These are phyloP conservation scores for Nannochloris sp. DNA, from an alignment of 139 green algal species.

Conservation along the genomic window DNA sequence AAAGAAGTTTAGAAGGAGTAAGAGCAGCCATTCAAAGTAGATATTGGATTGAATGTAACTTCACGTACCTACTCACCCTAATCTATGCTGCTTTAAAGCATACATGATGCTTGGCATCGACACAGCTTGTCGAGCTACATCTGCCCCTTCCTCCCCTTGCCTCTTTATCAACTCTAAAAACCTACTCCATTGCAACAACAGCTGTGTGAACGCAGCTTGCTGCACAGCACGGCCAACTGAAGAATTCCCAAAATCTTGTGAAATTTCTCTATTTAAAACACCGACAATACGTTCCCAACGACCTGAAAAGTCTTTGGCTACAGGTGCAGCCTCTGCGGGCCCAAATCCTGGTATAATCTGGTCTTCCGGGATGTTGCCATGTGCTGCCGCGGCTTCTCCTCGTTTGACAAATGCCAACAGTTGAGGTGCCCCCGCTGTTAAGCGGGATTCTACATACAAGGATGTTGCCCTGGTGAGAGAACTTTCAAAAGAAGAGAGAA, in stretches of 20 bases:
- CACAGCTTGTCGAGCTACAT: conserved; percentile 71
- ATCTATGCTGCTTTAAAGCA: conserved; percentile 46
- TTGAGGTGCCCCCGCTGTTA: conserved; percentile 27
- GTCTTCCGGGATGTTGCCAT: conserved; percentile 43
- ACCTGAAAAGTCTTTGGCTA: conserved; percentile 59
- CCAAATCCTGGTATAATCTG: conserved; percentile 46
- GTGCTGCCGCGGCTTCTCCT: conserved; percentile 9
- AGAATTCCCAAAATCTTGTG: conserved; percentile 52
- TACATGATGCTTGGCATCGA: conserved; percentile 95
- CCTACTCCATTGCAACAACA: conserved; percentile 93
- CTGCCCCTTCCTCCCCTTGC: conserved; percentile 55
- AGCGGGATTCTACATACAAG: conserved; percentile 80
- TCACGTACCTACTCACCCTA: background rate
- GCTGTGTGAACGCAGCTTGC: conserved; percentile 83
- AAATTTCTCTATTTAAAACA: conserved; percentile 67
- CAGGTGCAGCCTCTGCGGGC: conserved; percentile 34
- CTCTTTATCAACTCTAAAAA: conserved; percentile 84
- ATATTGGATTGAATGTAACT: no score
- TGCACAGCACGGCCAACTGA: conserved; percentile 62
- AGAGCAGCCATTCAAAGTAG: no score
- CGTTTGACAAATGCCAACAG: conserved; percentile 26
- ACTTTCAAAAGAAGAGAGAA: conserved; percentile 79
- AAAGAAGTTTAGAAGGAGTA: no score
- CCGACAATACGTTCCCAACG: conserved; percentile 76
- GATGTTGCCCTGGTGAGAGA: conserved; percentile 50